These are phyloP conservation scores for Tripterygium wilfordii DNA, from an alignment of 177 flowering plant species.

Conservation along the genomic window DNA sequence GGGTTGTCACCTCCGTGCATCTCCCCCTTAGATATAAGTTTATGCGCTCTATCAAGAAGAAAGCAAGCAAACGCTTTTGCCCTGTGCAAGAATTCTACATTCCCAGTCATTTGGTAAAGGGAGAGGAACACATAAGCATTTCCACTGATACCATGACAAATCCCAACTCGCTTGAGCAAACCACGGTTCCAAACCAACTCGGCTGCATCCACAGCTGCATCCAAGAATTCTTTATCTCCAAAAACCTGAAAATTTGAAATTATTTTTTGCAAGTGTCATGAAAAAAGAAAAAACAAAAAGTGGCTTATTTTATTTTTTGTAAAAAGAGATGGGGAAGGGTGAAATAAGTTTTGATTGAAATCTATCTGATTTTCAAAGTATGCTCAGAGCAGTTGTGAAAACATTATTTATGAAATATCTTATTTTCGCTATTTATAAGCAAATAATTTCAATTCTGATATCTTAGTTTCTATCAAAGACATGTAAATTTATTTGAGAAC, in stretches of 20 bases:
- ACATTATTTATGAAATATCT: too few relatives aligned
- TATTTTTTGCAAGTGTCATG: too few relatives aligned
- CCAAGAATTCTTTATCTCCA: slow-evolving; percentile 35
- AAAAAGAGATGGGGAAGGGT: too few relatives aligned
- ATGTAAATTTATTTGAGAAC: too few relatives aligned
- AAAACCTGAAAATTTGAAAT: slow-evolving; percentile 37
- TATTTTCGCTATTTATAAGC: too few relatives aligned
- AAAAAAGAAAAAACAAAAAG: too few relatives aligned
- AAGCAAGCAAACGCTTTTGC: slow-evolving; percentile 82
- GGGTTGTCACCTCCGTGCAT: slow-evolving; percentile 86
- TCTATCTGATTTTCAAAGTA: too few relatives aligned
- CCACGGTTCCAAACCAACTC: slow-evolving; percentile 84
- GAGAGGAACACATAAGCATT: slow-evolving; percentile 76
- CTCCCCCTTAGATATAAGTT: slow-evolving; percentile 45
- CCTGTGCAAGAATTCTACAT: slow-evolving; percentile 43
- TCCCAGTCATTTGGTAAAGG: slow-evolving; percentile 57
- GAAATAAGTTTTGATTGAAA: too few relatives aligned
- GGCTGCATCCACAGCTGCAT: slow-evolving; percentile 69
- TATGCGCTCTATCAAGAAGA: slow-evolving; percentile 59
- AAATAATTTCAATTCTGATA: too few relatives aligned
- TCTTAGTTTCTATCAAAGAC: too few relatives aligned
- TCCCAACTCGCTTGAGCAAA: slow-evolving; percentile 67
- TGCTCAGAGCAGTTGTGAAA: too few relatives aligned
- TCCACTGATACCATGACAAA: slow-evolving; percentile 88
- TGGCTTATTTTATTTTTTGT: too few relatives aligned